phyloP scores from a whole-genome alignment of 129 eudicot species.

The Flaveria brownii region DNA sequence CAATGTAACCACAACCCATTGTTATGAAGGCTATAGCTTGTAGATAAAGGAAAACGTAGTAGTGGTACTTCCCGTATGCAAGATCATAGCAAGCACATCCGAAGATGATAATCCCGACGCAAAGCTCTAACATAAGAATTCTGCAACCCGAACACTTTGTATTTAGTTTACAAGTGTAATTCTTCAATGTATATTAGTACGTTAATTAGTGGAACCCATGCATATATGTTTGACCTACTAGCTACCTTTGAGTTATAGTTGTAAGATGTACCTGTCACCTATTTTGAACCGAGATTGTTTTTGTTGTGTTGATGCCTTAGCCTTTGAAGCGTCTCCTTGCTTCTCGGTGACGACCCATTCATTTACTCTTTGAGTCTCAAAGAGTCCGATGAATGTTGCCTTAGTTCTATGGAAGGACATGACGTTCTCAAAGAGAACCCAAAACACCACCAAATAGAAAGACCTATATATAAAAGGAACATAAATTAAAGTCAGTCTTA shows the following conservation, averaged over 20 bases:
- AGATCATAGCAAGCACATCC: conserved; percentile 67
- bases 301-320: conserved; percentile 35
- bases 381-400: conserved; percentile 67
- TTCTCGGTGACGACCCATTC: conserved; percentile 81
- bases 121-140: conserved; percentile 52
- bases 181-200: neutral
- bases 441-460: conserved; percentile 59
- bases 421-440: conserved; percentile 57
- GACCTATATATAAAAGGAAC: conserved; percentile 43
- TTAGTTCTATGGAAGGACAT: conserved; percentile 56
- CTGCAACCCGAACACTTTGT: conserved; percentile 32
- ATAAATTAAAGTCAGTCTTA: neutral
- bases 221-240: too few species aligned
- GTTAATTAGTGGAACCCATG: too few species aligned
- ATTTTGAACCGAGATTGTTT: conserved; percentile 43
- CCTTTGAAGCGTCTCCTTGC: conserved; percentile 57
- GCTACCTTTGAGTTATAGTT: neutral
- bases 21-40: conserved; percentile 58
- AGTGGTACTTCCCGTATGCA: conserved; percentile 61
- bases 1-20: conserved; percentile 14
- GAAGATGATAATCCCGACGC: conserved; percentile 62
- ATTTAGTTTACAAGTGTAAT: neutral
- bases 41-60: conserved; percentile 67
- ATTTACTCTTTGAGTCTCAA: conserved; percentile 59
- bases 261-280: conserved; percentile 47